Conservation (phyloP, 805 yeast genomes). For the Wickerhamiella azyma region DNA sequence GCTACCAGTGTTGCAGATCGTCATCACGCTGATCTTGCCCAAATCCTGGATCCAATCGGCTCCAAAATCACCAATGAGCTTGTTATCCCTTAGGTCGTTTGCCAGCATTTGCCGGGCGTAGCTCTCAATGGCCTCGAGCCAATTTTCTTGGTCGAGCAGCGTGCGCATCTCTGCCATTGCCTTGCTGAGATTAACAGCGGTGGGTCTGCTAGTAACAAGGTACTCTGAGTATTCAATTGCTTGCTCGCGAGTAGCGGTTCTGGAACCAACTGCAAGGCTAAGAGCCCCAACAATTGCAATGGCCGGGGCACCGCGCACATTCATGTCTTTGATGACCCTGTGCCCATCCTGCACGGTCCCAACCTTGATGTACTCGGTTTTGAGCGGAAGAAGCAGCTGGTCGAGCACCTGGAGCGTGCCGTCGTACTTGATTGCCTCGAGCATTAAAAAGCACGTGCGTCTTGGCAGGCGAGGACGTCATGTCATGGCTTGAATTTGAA, state of each 20-base stretch:
- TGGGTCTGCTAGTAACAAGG: conserved; percentile 71
- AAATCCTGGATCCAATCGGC: conserved; percentile 47
- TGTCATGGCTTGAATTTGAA: too few relatives aligned
- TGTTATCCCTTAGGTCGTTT: conserved; percentile 69
- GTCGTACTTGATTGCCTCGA: conserved; percentile 60
- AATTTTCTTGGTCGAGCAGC: conserved; percentile 26
- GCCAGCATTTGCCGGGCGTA: conserved; percentile 41
- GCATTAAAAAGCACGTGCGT: conserved; percentile 16
- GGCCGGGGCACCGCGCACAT: conserved; percentile 97
- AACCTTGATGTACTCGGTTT: conserved; percentile 53
- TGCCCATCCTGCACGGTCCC: conserved; percentile 59
- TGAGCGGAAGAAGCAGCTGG: conserved; percentile 71
- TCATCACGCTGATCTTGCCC: conserved; percentile 67
- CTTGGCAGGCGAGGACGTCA: not conserved
- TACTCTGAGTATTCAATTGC: conserved; percentile 28
- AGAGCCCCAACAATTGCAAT: conserved; percentile 90
- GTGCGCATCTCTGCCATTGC: conserved; percentile 45
- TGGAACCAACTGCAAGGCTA: conserved; percentile 63
- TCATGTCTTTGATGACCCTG: conserved; percentile 77
- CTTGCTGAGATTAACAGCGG: conserved; percentile 84
- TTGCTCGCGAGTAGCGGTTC: conserved; percentile 23
- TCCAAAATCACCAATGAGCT: conserved; percentile 69
- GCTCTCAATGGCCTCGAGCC: conserved; percentile 10
- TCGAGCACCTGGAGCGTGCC: conserved; percentile 50
- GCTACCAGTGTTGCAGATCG: conserved; percentile 94